These are phyloP conservation scores for Psilocybe azurescens DNA, from an alignment of 768 basidiomycete species.

Conservation along the genomic window DNA sequence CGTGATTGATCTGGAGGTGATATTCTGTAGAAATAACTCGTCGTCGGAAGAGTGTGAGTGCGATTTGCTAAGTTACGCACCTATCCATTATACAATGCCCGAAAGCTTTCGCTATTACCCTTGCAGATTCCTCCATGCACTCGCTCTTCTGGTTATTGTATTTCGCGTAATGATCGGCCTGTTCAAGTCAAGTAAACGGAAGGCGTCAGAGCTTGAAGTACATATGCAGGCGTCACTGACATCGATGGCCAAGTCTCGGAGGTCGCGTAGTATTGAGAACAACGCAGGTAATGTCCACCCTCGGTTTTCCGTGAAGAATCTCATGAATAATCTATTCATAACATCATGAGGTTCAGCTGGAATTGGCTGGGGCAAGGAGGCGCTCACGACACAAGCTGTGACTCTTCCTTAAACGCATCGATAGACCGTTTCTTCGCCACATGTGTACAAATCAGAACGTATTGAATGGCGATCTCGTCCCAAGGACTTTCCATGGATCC, in stretches of 20 bases:
- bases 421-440: conserved; percentile 67
- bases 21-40: conserved; percentile 41
- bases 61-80: conserved; percentile 23
- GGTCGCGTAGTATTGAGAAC: conserved; percentile 80
- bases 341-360: neutral
- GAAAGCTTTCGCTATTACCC: conserved; percentile 89
- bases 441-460: conserved; percentile 76
- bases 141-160: conserved; percentile 61
- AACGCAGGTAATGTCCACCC: conserved; percentile 89
- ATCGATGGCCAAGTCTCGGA: conserved; percentile 86
- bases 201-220: neutral
- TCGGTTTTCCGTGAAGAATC: conserved; percentile 79
- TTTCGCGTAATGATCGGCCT: conserved; percentile 71
- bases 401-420: conserved; percentile 85
- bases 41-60: neutral
- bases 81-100: conserved; percentile 85
- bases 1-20: conserved; percentile 77
- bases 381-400: conserved; percentile 75
- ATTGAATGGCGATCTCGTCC: conserved; percentile 88
- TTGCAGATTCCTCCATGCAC: conserved; percentile 86
- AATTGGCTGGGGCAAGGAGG: no score
- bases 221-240: conserved; percentile 42
- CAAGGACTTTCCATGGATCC: conserved; percentile 75
- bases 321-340: conserved; percentile 64
- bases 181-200: neutral